Conservation (phyloP, 352 stramenopile species). For the Phytopythium chamaehyphon region DNA sequence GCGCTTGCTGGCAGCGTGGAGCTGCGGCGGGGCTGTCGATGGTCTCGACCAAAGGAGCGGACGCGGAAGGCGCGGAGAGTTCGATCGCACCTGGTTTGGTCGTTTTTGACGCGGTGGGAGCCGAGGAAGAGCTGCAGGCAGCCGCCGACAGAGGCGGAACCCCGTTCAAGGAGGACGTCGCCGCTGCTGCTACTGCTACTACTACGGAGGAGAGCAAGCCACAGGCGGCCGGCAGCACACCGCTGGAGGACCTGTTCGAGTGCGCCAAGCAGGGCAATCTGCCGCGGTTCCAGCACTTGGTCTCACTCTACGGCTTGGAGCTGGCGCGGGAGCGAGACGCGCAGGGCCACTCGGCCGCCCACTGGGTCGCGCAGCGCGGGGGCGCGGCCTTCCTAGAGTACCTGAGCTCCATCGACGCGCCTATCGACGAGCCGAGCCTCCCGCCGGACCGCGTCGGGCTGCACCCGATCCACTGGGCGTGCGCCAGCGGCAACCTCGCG, state of each 20-base stretch:
- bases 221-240: slow-evolving; percentile 5
- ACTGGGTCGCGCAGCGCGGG: slow-evolving; percentile 66
- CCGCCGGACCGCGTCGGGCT: slow-evolving; percentile 47
- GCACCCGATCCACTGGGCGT: slow-evolving; percentile 84
- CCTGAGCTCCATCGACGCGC: slow-evolving; percentile 35
- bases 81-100: no score
- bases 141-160: background rate
- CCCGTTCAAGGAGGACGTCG: no score
- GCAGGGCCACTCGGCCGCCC: slow-evolving; percentile 63
- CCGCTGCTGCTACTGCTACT: no score
- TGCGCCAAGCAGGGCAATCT: slow-evolving; percentile 64
- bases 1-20: no score
- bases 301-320: slow-evolving; percentile 33
- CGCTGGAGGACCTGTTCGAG: slow-evolving; percentile 58
- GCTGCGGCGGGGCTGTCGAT: no score
- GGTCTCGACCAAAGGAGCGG: no score
- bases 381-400: slow-evolving; percentile 55
- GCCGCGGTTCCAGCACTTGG: slow-evolving; percentile 42
- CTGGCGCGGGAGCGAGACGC: slow-evolving; percentile 39
- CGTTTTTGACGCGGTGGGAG: no score
- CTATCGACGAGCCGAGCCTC: slow-evolving; percentile 50
- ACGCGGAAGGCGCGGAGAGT: no score
- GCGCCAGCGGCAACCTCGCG: slow-evolving; percentile 63
- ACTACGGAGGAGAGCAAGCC: background rate
- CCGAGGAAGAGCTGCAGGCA: no score